These are phyloP conservation scores for Syzygium syzygioides DNA, from an alignment of 441 rosid species.

Conservation along the genomic window DNA sequence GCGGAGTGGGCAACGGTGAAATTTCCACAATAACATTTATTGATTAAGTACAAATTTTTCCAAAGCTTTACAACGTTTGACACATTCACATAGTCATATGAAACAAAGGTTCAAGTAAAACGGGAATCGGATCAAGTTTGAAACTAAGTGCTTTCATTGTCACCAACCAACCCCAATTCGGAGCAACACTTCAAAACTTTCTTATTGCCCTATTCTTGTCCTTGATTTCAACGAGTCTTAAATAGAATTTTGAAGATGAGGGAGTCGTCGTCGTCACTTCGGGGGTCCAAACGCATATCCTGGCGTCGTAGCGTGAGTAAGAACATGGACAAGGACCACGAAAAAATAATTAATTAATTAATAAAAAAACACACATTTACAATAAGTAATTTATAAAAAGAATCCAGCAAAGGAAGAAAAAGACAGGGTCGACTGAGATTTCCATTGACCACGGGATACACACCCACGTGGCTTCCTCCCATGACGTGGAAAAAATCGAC, in stretches of 20 bases:
- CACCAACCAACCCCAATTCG: background rate
- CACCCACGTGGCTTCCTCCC: conserved; percentile 32
- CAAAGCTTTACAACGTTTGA: background rate
- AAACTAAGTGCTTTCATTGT: background rate
- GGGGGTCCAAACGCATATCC: background rate
- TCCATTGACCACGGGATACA: conserved; percentile 14
- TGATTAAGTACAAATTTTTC: background rate
- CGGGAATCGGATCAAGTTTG: background rate
- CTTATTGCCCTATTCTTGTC: background rate
- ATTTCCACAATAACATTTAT: background rate
- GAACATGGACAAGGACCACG: background rate
- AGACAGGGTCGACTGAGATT: conserved; percentile 31
- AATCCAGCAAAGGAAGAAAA: conserved; percentile 6
- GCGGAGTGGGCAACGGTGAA: background rate
- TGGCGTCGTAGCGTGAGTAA: background rate
- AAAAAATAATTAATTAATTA: background rate
- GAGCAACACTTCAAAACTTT: background rate
- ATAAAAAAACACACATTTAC: too few relatives aligned
- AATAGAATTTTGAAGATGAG: background rate
- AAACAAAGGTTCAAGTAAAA: background rate
- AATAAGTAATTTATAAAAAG: background rate
- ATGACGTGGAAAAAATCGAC: conserved; percentile 17
- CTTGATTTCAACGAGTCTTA: background rate
- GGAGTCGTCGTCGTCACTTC: background rate
- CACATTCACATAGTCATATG: background rate